phyloP scores from a whole-genome alignment of 169 alveolate genomes.

The Cryptosporidium meleagridis region DNA sequence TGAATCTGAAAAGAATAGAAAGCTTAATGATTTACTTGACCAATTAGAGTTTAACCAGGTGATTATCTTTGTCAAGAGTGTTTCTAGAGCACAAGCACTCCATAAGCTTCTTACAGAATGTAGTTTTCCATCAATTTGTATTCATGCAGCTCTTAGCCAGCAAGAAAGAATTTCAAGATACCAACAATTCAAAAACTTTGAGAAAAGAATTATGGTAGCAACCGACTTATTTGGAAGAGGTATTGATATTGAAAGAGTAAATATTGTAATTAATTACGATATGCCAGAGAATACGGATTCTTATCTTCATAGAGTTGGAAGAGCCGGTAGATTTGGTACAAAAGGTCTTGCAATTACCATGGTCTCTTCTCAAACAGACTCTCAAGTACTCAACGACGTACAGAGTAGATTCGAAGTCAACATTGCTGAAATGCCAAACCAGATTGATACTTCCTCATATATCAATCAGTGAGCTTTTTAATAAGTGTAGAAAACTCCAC shows the following conservation, averaged over 20 bases:
- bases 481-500: not conserved
- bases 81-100: conserved; percentile 94
- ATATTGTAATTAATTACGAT: conserved; percentile 99
- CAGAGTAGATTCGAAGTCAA: conserved; percentile 97
- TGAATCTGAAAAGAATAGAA: conserved; percentile 97
- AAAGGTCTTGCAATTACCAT: conserved; percentile 99
- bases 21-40: conserved; percentile 96
- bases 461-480: conserved; percentile 77
- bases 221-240: conserved; percentile 99
- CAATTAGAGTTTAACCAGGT: conserved; percentile 98
- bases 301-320: conserved; percentile 94
- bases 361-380: conserved; percentile 93
- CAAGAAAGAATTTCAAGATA: conserved; percentile 93
- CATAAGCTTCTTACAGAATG: conserved; percentile 95
- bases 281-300: conserved; percentile 94
- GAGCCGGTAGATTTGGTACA: conserved; percentile 99
- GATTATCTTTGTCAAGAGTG: conserved; percentile 96
- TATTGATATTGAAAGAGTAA: conserved; percentile 99
- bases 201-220: conserved; percentile 98
- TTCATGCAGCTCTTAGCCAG: conserved; percentile 94
- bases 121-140: conserved; percentile 99
- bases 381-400: conserved; percentile 94
- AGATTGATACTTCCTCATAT: conserved; percentile 92
- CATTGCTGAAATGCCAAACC: conserved; percentile 96
- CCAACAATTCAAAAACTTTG: conserved; percentile 96